These are phyloP conservation scores for Aspergillus bridgeri DNA, from an alignment of 495 filamentous ascomycete genomes.

Conservation along the genomic window DNA sequence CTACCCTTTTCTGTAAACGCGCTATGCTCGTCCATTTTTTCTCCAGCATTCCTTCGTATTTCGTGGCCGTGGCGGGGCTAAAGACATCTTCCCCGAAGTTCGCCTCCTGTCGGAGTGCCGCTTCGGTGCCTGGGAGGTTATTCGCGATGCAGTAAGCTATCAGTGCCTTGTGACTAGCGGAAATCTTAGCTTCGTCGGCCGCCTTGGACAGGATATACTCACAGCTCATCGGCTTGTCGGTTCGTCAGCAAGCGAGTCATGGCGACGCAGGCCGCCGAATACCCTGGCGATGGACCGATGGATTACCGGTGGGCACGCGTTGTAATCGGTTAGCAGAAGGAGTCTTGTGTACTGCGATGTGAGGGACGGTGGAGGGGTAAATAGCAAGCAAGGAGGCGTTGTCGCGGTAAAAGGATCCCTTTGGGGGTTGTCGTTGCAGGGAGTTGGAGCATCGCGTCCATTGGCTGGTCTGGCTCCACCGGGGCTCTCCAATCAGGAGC, in stretches of 20 bases:
- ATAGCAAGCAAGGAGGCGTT: too few relatives aligned
- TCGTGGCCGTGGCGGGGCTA: constrained; percentile 72
- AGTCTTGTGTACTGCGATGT: too few relatives aligned
- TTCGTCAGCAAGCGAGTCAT: constrained; percentile 70
- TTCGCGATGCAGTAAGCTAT: constrained; percentile 75
- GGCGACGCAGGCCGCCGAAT: constrained; percentile 3
- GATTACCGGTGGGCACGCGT: too few relatives aligned
- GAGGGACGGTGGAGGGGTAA: too few relatives aligned
- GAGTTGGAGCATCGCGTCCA: too few relatives aligned
- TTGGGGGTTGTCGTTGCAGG: too few relatives aligned
- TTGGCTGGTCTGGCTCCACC: too few relatives aligned
- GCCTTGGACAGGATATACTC: constrained; percentile 27
- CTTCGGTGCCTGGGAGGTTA: constrained; percentile 60
- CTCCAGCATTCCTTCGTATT: constrained; percentile 83
- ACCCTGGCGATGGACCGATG: too few relatives aligned
- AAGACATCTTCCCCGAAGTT: constrained; percentile 63
- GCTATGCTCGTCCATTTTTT: constrained; percentile 95
- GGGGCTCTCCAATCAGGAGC: too few relatives aligned
- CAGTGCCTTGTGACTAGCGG: constrained; percentile 73
- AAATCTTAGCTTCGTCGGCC: constrained; percentile 30
- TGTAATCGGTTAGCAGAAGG: too few relatives aligned
- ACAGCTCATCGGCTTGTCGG: constrained; percentile 84
- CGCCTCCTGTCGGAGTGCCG: constrained; percentile 52
- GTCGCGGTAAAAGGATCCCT: too few relatives aligned
- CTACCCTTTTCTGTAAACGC: constrained; percentile 82